phyloP scores from a whole-genome alignment of 2,329 filamentous ascomycete species.

The Aspergillus clavatus region DNA sequence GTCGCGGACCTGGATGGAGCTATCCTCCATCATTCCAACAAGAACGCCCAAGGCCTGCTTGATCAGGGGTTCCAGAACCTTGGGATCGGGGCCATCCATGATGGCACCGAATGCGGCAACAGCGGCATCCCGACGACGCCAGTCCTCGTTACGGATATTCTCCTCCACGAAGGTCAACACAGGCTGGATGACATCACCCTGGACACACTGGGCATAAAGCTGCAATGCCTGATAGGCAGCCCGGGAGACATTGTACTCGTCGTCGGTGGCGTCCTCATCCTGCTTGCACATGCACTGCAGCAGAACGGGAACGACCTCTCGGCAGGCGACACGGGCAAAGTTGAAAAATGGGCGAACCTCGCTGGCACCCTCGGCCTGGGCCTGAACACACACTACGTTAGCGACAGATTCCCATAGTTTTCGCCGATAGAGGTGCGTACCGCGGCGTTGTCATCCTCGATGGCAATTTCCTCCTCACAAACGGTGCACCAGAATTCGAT shows the following conservation, averaged over 20 bases:
- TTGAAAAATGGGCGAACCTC: slow-evolving; percentile 92
- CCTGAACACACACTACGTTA: slow-evolving; percentile 35
- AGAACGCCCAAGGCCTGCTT: slow-evolving; percentile 91
- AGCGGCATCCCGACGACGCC: slow-evolving; percentile 90
- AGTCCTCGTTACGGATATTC: slow-evolving; percentile 85
- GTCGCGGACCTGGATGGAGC: slow-evolving; percentile 83
- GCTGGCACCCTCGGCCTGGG: slow-evolving; percentile 66
- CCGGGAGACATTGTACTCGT: slow-evolving; percentile 95
- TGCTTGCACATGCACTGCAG: slow-evolving; percentile 88
- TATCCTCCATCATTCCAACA: slow-evolving; percentile 88
- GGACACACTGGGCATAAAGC: slow-evolving; percentile 89
- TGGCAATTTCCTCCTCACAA: slow-evolving; percentile 95
- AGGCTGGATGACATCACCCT: slow-evolving; percentile 73
- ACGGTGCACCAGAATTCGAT: slow-evolving; percentile 99
- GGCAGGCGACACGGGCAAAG: slow-evolving; percentile 87
- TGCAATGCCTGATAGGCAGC: slow-evolving; percentile 95
- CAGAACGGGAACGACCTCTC: slow-evolving; percentile 90
- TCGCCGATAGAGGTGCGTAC: slow-evolving; percentile 41
- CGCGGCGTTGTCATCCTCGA: slow-evolving; percentile 92
- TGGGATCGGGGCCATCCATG: slow-evolving; percentile 96
- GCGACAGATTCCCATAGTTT: neutral
- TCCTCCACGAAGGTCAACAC: slow-evolving; percentile 88
- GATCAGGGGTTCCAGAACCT: slow-evolving; percentile 85
- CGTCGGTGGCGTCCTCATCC: slow-evolving; percentile 92
- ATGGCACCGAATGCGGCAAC: slow-evolving; percentile 97